Evolutionary conservation across 2,329 filamentous ascomycete genomes (phyloP).

Genomic region (Fusarium sp.): DNA sequence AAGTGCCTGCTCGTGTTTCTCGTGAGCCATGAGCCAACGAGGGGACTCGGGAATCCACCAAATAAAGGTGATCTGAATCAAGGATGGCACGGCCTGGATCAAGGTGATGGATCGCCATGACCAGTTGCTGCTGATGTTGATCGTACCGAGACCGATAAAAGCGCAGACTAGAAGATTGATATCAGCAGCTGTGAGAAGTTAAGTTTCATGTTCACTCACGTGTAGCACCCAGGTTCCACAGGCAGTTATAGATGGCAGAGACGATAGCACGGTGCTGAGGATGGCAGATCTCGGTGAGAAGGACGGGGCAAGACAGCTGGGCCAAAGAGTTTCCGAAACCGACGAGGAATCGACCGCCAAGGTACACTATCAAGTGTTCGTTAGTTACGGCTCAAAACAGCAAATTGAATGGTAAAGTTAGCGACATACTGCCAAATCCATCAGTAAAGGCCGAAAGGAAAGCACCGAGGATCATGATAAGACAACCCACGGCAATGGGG

Average conservation of each 20-base stretch:
- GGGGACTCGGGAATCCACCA: constrained; percentile 76
- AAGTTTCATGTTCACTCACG: constrained; percentile 46
- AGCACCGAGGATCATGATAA: constrained; percentile 62
- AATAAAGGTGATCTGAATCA: constrained; percentile 74
- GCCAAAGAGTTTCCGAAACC: constrained; percentile 77
- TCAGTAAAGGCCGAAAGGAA: constrained; percentile 58
- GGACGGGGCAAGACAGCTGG: constrained; percentile 73
- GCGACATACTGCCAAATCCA: constrained; percentile 57
- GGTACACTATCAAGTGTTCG: constrained; percentile 50
- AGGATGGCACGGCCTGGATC: constrained; percentile 72
- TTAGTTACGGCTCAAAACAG: not conserved
- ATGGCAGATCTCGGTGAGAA: constrained; percentile 76
- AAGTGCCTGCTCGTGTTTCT: constrained; percentile 72
- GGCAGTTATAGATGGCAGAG: constrained; percentile 75
- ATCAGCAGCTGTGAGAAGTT: not conserved
- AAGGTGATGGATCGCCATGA: constrained; percentile 76
- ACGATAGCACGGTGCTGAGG: constrained; percentile 76
- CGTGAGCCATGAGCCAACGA: constrained; percentile 73
- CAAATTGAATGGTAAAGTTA: not conserved
- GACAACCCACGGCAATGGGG: constrained; percentile 59
- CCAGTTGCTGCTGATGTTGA: constrained; percentile 70
- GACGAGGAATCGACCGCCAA: constrained; percentile 56
- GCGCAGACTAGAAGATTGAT: constrained; percentile 59
- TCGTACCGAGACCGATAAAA: constrained; percentile 74
- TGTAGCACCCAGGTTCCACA: constrained; percentile 72